Evolutionary conservation across 768 basidiomycete genomes (phyloP), one percentile per base, ranked within the genome.

Genomic region (Termitomyces sp.): DNA sequence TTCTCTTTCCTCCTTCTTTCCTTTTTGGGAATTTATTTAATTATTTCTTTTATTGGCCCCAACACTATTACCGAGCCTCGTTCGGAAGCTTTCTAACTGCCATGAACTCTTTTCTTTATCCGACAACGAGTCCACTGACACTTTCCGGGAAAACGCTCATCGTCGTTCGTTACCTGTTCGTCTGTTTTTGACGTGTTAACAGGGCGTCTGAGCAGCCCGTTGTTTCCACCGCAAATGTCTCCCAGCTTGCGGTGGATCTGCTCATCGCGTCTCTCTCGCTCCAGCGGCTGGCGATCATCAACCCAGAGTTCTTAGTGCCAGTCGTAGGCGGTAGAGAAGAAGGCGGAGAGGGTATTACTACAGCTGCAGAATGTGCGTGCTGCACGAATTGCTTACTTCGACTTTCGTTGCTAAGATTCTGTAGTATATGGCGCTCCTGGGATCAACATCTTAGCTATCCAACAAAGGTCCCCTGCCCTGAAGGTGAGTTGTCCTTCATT

Each of bases 181-280:
- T 42, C 28, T 53, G 24, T 48, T 63, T 40, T 40, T 56, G 13
- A 53, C 56, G 28, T 46, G 8, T 40, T 60, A 66, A 63, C 57
- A 51, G 49, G 46, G 24, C 55, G 48, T 62, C 51, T 53, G 28
- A 42, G 46, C 63, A 85, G 83, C 91, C 92, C 38, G 69, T 92
- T 48, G 90, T 94, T 12, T 92, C 92, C 6, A 84, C 85, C 12
- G 92, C 89, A 52, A 94, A 94, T 74, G 82, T 94, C 46, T 79
- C 86, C n/a, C 92, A 94, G 68, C 79, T 94, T 13, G 84, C 91
- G 0, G 85, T 77, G 11, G 92, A 94, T 73, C 74, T 94, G 18
- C 74, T 94, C 62, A 86, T 92, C 63, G 73, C 87, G 5, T 86
- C 88, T 1, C 76, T 91, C 51, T 78, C 78, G 35, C 79, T 94